These are phyloP conservation scores for Globisporangium cylindrosporum DNA, from an alignment of 352 stramenopile species.

Conservation along the genomic window DNA sequence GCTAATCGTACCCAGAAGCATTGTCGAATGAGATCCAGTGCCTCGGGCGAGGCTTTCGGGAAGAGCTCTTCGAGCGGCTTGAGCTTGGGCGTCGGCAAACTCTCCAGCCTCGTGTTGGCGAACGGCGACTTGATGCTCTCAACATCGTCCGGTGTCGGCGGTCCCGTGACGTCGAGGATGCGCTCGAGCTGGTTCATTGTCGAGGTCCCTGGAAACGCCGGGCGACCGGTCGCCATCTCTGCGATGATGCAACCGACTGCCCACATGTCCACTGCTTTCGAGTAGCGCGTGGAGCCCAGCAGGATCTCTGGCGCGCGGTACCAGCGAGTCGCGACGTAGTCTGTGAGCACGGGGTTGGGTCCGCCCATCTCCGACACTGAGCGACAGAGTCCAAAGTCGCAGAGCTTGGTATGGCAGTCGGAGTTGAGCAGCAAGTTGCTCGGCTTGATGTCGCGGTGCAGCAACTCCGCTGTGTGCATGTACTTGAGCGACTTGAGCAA, in stretches of 20 bases:
- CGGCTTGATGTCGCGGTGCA: constrained; percentile 97
- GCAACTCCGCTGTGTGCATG: constrained; percentile 92
- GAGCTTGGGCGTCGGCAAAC: constrained; percentile 69
- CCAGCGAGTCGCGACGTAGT: constrained; percentile 96
- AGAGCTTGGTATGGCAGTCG: constrained; percentile 94
- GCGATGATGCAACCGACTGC: constrained; percentile 92
- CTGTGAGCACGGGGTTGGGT: constrained; percentile 87
- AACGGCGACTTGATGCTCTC: constrained; percentile 92
- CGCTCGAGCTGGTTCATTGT: constrained; percentile 97
- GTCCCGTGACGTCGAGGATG: constrained; percentile 93
- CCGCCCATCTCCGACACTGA: constrained; percentile 85
- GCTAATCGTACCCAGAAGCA: constrained; percentile 69
- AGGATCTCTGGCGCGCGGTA: constrained; percentile 96
- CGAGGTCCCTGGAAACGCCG: constrained; percentile 92
- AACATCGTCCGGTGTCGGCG: constrained; percentile 87
- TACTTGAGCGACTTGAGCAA: constrained; percentile 96
- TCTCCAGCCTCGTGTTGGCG: constrained; percentile 92
- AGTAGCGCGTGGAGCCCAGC: constrained; percentile 91
- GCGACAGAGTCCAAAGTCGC: constrained; percentile 95
- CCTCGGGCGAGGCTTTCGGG: constrained; percentile 81
- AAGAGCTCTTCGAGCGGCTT: constrained; percentile 87
- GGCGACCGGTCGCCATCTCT: constrained; percentile 91
- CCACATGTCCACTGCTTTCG: constrained; percentile 94
- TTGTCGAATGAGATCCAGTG: constrained; percentile 87
- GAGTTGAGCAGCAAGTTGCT: constrained; percentile 95